Conservation (phyloP, 1,139 yeast genomes). For the Debaryomyces sp. region DNA sequence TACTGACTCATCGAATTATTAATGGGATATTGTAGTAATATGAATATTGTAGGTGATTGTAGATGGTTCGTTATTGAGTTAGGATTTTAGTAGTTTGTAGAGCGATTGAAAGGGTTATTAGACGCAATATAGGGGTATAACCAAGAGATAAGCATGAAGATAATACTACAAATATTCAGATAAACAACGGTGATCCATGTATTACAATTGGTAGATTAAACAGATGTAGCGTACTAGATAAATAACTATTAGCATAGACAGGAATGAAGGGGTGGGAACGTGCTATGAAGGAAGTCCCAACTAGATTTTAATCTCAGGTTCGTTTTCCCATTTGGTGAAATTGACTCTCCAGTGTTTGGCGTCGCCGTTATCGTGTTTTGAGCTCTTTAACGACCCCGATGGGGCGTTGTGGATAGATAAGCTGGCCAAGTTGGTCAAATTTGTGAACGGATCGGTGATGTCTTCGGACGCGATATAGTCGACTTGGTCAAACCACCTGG, state of each 20-base stretch:
- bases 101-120: too few species aligned
- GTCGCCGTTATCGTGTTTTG: conserved; percentile 52
- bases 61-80: too few species aligned
- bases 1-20: too few species aligned
- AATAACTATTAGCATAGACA: background rate
- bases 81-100: too few species aligned
- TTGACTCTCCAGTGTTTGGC: conserved; percentile 72
- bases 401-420: conserved; percentile 67
- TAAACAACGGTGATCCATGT: background rate
- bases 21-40: too few species aligned
- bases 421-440: conserved; percentile 54
- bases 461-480: conserved; percentile 39
- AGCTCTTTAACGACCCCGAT: conserved; percentile 60
- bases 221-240: background rate
- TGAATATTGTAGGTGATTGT: too few species aligned
- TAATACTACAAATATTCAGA: background rate
- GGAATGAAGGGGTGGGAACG: background rate
- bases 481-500: conserved; percentile 73
- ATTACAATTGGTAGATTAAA: background rate
- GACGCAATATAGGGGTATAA: too few species aligned
- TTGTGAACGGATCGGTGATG: conserved; percentile 47
- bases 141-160: too few species aligned
- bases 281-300: background rate
- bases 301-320: conserved; percentile 53
- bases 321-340: conserved; percentile 57